Evolutionary conservation across 2,329 filamentous ascomycete species (phyloP).

Genomic region (Ophiocordyceps camponoti-floridani): DNA sequence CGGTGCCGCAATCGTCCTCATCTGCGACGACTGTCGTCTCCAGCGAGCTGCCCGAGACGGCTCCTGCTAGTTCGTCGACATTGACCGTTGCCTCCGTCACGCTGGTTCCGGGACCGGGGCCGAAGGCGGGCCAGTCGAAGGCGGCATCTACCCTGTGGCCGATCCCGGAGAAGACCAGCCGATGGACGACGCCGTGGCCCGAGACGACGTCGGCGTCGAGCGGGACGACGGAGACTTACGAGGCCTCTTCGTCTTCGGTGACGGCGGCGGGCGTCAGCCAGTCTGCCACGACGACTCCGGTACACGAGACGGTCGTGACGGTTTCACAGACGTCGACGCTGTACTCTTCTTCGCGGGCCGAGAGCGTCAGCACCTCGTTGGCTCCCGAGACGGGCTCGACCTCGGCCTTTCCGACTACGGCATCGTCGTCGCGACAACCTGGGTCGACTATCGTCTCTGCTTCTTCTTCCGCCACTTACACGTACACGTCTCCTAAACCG

Average conservation of each 20-base stretch:
- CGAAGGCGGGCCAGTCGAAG: no score
- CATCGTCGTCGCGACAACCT: neutral
- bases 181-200: neutral
- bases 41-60: no score
- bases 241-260: neutral
- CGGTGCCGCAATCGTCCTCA: no score
- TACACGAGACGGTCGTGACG: neutral
- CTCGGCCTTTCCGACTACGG: neutral
- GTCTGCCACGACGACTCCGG: neutral
- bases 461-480: neutral
- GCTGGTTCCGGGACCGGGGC: neutral
- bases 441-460: neutral
- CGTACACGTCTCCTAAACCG: slow-evolving; percentile 1
- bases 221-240: neutral
- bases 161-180: no score
- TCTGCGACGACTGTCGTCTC: no score
- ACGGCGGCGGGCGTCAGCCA: neutral
- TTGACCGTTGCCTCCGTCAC: no score
- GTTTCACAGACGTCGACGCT: neutral
- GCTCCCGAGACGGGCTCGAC: neutral
- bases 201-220: neutral
- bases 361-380: neutral
- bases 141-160: no score
- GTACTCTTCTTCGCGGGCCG: neutral
- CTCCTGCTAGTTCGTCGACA: no score